A percentile compares a stretch with the other conserved stretches of the same genome.
Evolutionary conservation across 2,329 filamentous ascomycete species (phyloP).

Genomic region (Colletotrichum graminicola): DNA sequence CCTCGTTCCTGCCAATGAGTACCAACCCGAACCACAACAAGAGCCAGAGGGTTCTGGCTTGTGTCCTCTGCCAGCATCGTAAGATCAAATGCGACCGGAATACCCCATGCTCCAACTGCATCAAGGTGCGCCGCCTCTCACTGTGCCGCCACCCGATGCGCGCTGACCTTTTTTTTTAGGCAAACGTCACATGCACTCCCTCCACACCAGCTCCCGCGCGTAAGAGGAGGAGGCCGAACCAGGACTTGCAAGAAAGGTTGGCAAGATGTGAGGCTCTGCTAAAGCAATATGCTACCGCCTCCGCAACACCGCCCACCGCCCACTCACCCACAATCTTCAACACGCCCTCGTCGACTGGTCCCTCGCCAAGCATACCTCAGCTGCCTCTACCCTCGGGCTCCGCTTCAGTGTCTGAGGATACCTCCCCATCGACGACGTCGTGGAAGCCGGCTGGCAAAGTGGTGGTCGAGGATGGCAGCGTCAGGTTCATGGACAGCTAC

Average conservation of each 20-base stretch:
- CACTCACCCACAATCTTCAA: slow-evolving; percentile 32
- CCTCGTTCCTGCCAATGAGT: slow-evolving; percentile 38
- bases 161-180: slow-evolving; percentile 53
- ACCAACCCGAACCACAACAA: slow-evolving; percentile 48
- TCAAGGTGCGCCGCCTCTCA: slow-evolving; percentile 60
- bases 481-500: slow-evolving; percentile 69
- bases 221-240: slow-evolving; percentile 70
- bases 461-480: slow-evolving; percentile 65
- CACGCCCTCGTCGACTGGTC: slow-evolving; percentile 33
- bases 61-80: slow-evolving; percentile 70
- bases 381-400: slow-evolving; percentile 42
- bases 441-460: slow-evolving; percentile 66
- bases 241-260: slow-evolving; percentile 71
- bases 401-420: slow-evolving; percentile 44
- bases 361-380: slow-evolving; percentile 36
- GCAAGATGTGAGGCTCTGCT: slow-evolving; percentile 70
- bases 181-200: slow-evolving; percentile 70
- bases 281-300: slow-evolving; percentile 65
- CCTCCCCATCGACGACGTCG: slow-evolving; percentile 44
- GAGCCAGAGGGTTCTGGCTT: slow-evolving; percentile 62
- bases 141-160: not conserved
- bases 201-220: slow-evolving; percentile 71
- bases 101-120: slow-evolving; percentile 70
- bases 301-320: slow-evolving; percentile 43
- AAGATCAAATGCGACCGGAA: slow-evolving; percentile 74